Evolutionary conservation across 805 yeast genomes (phyloP), one percentile per base, ranked within the genome.

Genomic region (Saccharomycopsis babjevae): DNA sequence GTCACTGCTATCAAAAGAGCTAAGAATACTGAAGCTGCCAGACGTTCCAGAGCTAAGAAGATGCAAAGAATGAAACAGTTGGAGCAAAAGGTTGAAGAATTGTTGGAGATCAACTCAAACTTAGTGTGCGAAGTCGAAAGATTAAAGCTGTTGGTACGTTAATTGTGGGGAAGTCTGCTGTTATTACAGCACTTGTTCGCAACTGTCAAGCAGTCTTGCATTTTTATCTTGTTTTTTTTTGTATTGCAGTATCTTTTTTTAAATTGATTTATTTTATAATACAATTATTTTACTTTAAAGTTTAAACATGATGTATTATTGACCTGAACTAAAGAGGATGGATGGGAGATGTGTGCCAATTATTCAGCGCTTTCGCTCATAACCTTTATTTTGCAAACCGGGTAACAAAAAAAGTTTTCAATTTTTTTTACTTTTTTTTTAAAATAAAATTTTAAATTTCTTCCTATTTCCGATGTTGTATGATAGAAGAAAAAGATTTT

Each of bases 11-110:
- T 88, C 68, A 93, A 93, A 77, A 85, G 98, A 72, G 98, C 98
- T 8, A 85, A 93, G 74, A 93, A 94, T 80, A 93, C 85, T 57
- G 97, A 91, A 71, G 97, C 98, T 67, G 97, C 97, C 7, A 84
- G 97, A 73, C 83, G 97, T 70, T 90, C 97, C 32, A 80, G 97
- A 69, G 97, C 97, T 28, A 84, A 96, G 72, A 90, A 92, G 74
- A 84, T 88, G 85, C 88, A 88, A 72, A 83, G 96, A 73, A 88
- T 92, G 89, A 68, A 74, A 63, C 93, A 89, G 71, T 77, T 92
- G 71, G 97, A 92, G 74, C 82, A 74, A 28, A 84, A 83, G 72
- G 94, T 91, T 59, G 89, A 85, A 66, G 79, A 73, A 38, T 77
- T 92, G 65, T 66, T 86, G 56, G 70, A 74, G 32, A 84, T 78